Base-by-base conservation (phyloP, 352 stramenopile species). In the Phytopythium mirpurense region DNA sequence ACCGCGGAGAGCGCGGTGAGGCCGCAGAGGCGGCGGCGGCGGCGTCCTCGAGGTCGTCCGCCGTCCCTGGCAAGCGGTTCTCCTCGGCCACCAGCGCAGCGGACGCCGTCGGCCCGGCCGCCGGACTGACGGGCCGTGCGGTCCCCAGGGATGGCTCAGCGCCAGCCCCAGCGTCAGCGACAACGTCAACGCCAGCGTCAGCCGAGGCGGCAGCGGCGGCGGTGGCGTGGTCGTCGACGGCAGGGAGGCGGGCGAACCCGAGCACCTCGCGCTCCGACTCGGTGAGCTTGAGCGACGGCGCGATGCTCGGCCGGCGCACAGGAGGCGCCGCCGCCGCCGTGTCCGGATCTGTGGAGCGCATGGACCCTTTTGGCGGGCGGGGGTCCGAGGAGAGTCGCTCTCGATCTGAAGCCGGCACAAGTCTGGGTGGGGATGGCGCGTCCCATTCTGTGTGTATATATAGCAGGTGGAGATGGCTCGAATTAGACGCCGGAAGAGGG, bases 251-350 rank as follows among this genome's bases (percentile, higher is more conserved):
- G 1, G 27, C 15, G 45, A 36, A 7, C 3, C 23, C 43, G 24
- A 49, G 43, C 43, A 51, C 41, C 7, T n/a, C 31, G 6, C 29
- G 45, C 45, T 51, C 45, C 10, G 45, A 5, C 8, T 51, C 45
- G 29, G 29, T 41, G 45, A 51, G 29, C 29, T 51, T 51, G 45
- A 51, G 45, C 11, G 45, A 51, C 31, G 45, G 45, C 31, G 41
- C 45, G 45, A 51, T 31, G 31, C 45, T 51, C 45, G 29, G 29
- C 2, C 45, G 45, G 5, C 45, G 29, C 6, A 51, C n/a, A n/a
- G n/a, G 16, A 5, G 44, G 27, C 27, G 26, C n/a, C 43, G 18
- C 43, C 1, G 24, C 43, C 15, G 45, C 9, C 21, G 12, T 24
- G 11, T 41, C 45, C 8, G 31, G 19, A 10, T 11, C 27, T n/a